Evolutionary conservation across 2,329 filamentous ascomycete genomes (phyloP), one percentile per base, ranked within the genome.

Genomic region (Whalleya microplaca): DNA sequence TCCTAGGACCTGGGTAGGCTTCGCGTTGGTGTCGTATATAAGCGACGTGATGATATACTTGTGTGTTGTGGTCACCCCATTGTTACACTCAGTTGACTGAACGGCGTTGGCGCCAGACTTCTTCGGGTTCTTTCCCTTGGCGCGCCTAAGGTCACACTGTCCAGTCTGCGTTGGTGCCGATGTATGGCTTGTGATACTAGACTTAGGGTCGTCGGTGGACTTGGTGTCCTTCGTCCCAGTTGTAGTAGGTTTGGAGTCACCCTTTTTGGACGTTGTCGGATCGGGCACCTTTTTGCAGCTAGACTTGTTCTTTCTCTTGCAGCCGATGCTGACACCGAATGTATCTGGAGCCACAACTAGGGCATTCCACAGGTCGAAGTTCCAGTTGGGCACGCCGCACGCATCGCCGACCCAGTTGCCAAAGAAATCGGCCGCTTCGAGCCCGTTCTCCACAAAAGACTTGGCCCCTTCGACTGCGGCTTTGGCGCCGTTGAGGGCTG

Each of bases 381-480:
- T 51, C 21, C 60, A 62, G 40, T 58, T 42, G 2, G 40, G 41
- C 23, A 62, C 20, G 5, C 32, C 45, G 45, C 62, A 64, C 10
- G 16, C 12, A 2, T 20, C 3, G 21, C 54, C 59, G 42, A 64
- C 60, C 40, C 41, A 64, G 20, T 53, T 45, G 19, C 44, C 43
- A 23, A 62, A 62, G 53, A 27, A 64, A 20, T 57, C 59, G 12
- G 29, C 41, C 21, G 59, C 54, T 8, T 62, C 50, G 37, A 64
- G 62, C 14, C 52, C 59, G 51, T 64, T 64, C 55, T 64, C 59
- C 1, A 32, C 43, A 20, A 60, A 62, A 8, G 59, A 59, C 56
- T 64, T 64, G 23, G 62, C 62, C 21, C 56, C 59, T 43, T 56
- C 53, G 48, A 64, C 57, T 20, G 56, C 58, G 19, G 49, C 52